A percentile compares a stretch with the other conserved stretches of the same genome.
Conservation (phyloP, 352 stramenopile species). For the Phytopythium boreale region DNA sequence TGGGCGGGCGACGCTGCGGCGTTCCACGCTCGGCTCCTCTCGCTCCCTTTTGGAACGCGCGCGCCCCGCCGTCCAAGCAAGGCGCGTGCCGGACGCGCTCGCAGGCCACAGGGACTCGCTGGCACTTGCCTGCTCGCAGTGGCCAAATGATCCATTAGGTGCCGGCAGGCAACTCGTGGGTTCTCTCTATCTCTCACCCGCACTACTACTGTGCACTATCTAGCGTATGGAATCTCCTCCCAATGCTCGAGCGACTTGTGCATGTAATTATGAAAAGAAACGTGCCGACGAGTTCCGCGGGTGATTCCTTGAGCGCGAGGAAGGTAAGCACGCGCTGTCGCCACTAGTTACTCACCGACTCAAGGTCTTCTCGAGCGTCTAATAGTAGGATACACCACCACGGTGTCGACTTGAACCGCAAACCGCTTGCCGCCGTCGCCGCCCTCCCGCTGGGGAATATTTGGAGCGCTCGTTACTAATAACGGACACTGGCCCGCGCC, state of each 20-base stretch:
- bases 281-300: not conserved
- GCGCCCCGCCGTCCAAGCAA: not conserved
- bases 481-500: not conserved
- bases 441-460: not conserved
- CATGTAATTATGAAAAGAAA: not conserved
- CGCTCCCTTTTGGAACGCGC: not conserved
- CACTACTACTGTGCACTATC: too few relatives aligned
- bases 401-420: not conserved
- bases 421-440: too few relatives aligned
- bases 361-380: not conserved
- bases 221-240: too few relatives aligned
- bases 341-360: not conserved
- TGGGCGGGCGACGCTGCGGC: not conserved
- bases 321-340: not conserved
- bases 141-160: not conserved
- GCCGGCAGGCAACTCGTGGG: too few relatives aligned
- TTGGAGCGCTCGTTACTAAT: not conserved
- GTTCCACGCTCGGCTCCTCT: not conserved
- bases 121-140: not conserved
- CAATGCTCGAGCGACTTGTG: not conserved
- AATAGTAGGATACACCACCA: not conserved
- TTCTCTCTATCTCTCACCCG: too few relatives aligned
- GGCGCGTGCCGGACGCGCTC: not conserved
- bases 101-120: not conserved
- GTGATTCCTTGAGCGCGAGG: not conserved